Conservation (phyloP, 2,329 filamentous ascomycete genomes). For the Coleophoma crateriformis region DNA sequence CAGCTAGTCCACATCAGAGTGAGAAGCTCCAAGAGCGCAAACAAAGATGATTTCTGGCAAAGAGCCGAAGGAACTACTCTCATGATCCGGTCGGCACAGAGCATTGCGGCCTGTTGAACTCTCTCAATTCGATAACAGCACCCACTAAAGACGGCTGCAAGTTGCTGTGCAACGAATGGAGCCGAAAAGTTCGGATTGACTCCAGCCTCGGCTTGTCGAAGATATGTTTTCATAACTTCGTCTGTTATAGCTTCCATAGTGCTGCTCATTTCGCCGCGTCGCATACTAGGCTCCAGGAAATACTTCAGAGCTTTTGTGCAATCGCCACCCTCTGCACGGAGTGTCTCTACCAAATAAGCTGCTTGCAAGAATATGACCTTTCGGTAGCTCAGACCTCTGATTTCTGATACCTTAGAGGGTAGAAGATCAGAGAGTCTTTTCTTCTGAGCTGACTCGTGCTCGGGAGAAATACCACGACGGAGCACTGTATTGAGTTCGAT, state of each 20-base stretch:
- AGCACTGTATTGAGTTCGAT: slow-evolving; percentile 95
- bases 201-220: slow-evolving; percentile 68
- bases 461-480: slow-evolving; percentile 75
- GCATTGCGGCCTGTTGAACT: slow-evolving; percentile 81
- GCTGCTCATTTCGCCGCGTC: slow-evolving; percentile 54
- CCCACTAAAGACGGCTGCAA: slow-evolving; percentile 76
- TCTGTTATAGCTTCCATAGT: slow-evolving; percentile 59
- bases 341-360: slow-evolving; percentile 80
- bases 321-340: slow-evolving; percentile 81
- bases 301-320: slow-evolving; percentile 88
- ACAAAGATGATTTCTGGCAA: slow-evolving; percentile 84
- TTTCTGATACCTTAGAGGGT: slow-evolving; percentile 70
- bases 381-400: slow-evolving; percentile 78
- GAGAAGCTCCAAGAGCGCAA: slow-evolving; percentile 85
- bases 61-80: slow-evolving; percentile 80
- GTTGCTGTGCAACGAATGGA: slow-evolving; percentile 81
- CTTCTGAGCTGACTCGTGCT: slow-evolving; percentile 76
- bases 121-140: slow-evolving; percentile 93
- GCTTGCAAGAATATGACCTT: slow-evolving; percentile 91
- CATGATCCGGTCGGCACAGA: slow-evolving; percentile 82
- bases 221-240: slow-evolving; percentile 74
- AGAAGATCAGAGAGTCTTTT: slow-evolving; percentile 68
- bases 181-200: slow-evolving; percentile 77
- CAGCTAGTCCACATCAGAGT: slow-evolving; percentile 95
- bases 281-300: slow-evolving; percentile 87